Percentiles rank a stretch among this genome's conserved stretches.
Evolutionary conservation across 2,329 filamentous ascomycete species (phyloP).

Genomic region (Lachnellula hyalina): DNA sequence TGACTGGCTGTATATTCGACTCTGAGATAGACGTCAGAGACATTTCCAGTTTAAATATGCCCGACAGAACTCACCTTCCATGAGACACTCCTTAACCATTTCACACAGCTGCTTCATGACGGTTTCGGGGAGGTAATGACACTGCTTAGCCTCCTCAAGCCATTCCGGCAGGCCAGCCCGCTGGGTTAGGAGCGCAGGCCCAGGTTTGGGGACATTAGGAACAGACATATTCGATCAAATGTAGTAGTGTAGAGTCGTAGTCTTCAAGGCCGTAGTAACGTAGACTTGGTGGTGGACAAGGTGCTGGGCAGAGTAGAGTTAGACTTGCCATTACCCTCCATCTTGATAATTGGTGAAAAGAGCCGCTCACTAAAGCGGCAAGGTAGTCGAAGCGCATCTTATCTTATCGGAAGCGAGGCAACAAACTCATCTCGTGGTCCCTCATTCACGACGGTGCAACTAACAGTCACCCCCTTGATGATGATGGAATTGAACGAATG

Average conservation of each 20-base stretch:
- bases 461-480: not conserved
- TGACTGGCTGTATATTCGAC: conserved; percentile 97
- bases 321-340: no score
- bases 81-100: conserved; percentile 96
- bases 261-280: not conserved
- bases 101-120: conserved; percentile 99
- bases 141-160: conserved; percentile 94
- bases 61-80: conserved; percentile 69
- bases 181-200: conserved; percentile 76
- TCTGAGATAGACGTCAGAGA: conserved; percentile 48
- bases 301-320: no score
- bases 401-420: not conserved
- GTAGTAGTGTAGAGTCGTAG: not conserved
- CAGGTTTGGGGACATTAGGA: conserved; percentile 71
- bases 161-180: conserved; percentile 91
- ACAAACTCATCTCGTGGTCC: not conserved
- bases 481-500: not conserved
- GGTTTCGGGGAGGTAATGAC: conserved; percentile 90
- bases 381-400: no score
- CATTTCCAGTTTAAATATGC: not conserved
- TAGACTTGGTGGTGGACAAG: not conserved
- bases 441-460: not conserved
- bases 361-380: no score
- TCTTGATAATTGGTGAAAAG: no score
- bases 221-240: conserved; percentile 8